Evolutionary conservation across 805 yeast species (phyloP).

Genomic region (Candida michaelii): DNA sequence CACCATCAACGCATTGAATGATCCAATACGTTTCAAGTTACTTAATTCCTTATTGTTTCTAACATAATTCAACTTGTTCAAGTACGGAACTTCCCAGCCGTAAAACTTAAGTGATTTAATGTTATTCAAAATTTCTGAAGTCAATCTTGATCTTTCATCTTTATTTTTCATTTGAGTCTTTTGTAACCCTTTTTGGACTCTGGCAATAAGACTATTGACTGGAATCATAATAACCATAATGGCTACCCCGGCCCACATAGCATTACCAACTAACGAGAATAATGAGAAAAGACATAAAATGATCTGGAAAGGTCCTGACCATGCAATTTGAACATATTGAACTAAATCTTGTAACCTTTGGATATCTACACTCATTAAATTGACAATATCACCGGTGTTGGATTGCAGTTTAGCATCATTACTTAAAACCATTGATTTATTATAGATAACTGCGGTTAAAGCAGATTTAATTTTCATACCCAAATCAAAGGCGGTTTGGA

Average conservation of each 20-base stretch:
- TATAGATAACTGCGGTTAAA: conserved; percentile 63
- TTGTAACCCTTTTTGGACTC: conserved; percentile 68
- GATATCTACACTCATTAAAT: conserved; percentile 90
- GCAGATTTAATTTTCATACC: conserved; percentile 78
- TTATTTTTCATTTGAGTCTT: conserved; percentile 84
- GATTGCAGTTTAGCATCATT: conserved; percentile 69
- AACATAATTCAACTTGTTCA: conserved; percentile 68
- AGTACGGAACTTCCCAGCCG: conserved; percentile 93
- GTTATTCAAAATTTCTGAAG: conserved; percentile 85
- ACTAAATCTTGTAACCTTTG: conserved; percentile 83
- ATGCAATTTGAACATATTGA: conserved; percentile 73
- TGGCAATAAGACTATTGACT: conserved; percentile 67
- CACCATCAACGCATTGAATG: conserved; percentile 64
- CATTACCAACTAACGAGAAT: conserved; percentile 70
- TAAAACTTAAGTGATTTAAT: conserved; percentile 90
- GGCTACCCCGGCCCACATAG: conserved; percentile 96
- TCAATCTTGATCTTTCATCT: conserved; percentile 88
- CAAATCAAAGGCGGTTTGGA: conserved; percentile 68
- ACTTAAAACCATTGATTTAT: conserved; percentile 66
- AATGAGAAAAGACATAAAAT: conserved; percentile 70
- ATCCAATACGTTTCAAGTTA: conserved; percentile 72
- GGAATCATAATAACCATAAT: conserved; percentile 81
- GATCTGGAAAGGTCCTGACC: conserved; percentile 95
- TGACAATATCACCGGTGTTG: conserved; percentile 90
- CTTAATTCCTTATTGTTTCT: conserved; percentile 85